Base-by-base conservation (phyloP, 2,329 filamentous ascomycete species). In the Aspergillus aculeatus region DNA sequence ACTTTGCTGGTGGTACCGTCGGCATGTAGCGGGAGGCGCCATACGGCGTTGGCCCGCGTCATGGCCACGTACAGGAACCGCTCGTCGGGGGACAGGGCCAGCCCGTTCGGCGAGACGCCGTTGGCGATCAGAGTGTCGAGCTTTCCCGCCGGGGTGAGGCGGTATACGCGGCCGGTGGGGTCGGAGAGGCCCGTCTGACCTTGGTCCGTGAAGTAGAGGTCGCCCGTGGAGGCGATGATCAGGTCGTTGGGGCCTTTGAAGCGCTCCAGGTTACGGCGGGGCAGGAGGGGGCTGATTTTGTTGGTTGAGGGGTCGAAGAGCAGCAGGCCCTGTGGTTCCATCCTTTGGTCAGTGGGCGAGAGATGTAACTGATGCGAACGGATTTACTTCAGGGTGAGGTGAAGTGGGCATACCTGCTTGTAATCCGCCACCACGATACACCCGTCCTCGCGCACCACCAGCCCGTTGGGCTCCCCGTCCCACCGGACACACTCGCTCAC, bases 161-260 rank as follows among this genome's bases (percentile, higher is more conserved):
- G 71, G 57, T 79, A 80, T 0, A 80, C 75, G 11, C 71, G 70
- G 0, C 77, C 77, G 0, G 76, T 78, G 6, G 64, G 77, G 26
- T 80, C 78, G 0, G 74, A 77, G 66, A 80, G 72, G 4, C 77
- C 77, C 0, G 77, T 79, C 51, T 80, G 77, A 0, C 78, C 78
- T 64, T 80, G 78, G 47, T 80, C 77, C 1, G 78, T 80, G 38
- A 80, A 80, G 64, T 78, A 80, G 3, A 80, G 60, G 29, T 76
- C 73, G 3, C 68, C 66, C 14, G 70, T 69, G 0, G 73, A 77
- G 29, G 76, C 75, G 4, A 78, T 52, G 16, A 79, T 72, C 1
- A 80, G 63, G 55, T 80, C 77, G 51, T 80, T 80, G 0, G 73
- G 74, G 0, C 78, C 77, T 56, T 80, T 80, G 66, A 80, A 80